These are phyloP conservation scores for Termitomyces bulborhizus DNA, from an alignment of 768 basidiomycete species.

Conservation along the genomic window DNA sequence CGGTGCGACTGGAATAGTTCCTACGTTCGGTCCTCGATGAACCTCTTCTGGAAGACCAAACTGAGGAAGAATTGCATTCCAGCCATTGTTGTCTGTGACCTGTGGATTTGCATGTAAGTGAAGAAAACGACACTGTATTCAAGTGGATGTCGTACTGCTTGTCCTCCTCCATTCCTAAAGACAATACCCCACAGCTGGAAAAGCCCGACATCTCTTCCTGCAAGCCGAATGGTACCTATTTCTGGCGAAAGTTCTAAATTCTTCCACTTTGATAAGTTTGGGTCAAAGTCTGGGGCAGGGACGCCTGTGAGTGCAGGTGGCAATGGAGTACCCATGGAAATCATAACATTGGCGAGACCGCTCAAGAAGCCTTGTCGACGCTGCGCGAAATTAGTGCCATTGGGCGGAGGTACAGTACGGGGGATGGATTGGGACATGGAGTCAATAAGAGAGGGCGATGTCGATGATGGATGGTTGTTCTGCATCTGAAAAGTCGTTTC, in stretches of 20 bases:
- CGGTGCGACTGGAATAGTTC: constrained; percentile 41
- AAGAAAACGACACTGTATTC: constrained; percentile 6
- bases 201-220: constrained; percentile 72
- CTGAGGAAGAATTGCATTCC: constrained; percentile 46
- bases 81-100: constrained; percentile 48
- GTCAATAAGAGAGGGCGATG: constrained; percentile 39
- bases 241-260: constrained; percentile 58
- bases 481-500: constrained; percentile 42
- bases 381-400: constrained; percentile 35
- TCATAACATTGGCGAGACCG: constrained; percentile 56
- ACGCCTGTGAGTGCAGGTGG: constrained; percentile 71
- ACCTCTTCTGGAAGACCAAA: constrained; percentile 59
- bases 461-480: constrained; percentile 34
- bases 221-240: constrained; percentile 58
- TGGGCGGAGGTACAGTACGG: constrained; percentile 27
- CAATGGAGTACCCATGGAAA: constrained; percentile 52
- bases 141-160: constrained; percentile 40
- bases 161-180: constrained; percentile 51
- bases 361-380: constrained; percentile 56
- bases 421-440: constrained; percentile 32
- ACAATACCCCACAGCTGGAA: constrained; percentile 67
- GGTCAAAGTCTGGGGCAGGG: constrained; percentile 55
- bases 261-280: constrained; percentile 56
- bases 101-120: constrained; percentile 19
- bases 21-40: constrained; percentile 38